A percentile compares a stretch with the other conserved stretches of the same genome.
Conservation (phyloP, 2,329 filamentous ascomycete genomes). For the Epicoccum nigrum region DNA sequence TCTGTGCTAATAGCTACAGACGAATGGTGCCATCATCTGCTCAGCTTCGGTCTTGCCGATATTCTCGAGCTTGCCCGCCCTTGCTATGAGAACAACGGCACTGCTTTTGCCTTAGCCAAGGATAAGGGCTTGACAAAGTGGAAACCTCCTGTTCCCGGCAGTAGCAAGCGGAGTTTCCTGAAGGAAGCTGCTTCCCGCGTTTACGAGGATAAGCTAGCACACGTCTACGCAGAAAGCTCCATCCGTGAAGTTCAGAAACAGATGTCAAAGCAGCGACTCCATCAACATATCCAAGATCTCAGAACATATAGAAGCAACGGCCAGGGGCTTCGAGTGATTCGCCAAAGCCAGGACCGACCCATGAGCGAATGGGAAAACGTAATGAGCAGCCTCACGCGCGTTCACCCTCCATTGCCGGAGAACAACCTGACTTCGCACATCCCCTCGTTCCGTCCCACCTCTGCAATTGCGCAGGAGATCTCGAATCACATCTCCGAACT, state of each 20-base stretch:
- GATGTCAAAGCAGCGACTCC: conserved; percentile 51
- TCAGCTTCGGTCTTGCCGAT: conserved; percentile 64
- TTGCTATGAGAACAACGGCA: conserved; percentile 45
- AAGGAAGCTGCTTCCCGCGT: conserved; percentile 65
- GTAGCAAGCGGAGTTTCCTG: conserved; percentile 62
- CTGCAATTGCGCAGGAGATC: conserved; percentile 25
- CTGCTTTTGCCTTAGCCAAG: conserved; percentile 60
- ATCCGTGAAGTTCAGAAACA: conserved; percentile 47
- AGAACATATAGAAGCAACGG: conserved; percentile 45
- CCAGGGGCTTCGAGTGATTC: conserved; percentile 42
- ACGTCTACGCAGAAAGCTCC: conserved; percentile 42
- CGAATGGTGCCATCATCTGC: conserved; percentile 66
- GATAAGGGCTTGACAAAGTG: conserved; percentile 63
- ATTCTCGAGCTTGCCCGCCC: conserved; percentile 58
- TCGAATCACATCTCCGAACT: conserved; percentile 29
- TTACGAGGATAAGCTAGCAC: conserved; percentile 60
- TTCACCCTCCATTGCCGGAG: conserved; percentile 22
- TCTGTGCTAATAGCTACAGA: conserved; percentile 48
- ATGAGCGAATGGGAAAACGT: conserved; percentile 49
- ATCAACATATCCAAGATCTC: conserved; percentile 52
- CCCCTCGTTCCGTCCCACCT: conserved; percentile 31
- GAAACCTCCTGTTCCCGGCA: conserved; percentile 54
- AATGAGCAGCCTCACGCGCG: conserved; percentile 37
- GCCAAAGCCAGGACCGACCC: conserved; percentile 51
- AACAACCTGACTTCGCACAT: conserved; percentile 42